These are phyloP conservation scores for Clonostachys solani DNA, from an alignment of 2,329 filamentous ascomycete species.

Conservation along the genomic window DNA sequence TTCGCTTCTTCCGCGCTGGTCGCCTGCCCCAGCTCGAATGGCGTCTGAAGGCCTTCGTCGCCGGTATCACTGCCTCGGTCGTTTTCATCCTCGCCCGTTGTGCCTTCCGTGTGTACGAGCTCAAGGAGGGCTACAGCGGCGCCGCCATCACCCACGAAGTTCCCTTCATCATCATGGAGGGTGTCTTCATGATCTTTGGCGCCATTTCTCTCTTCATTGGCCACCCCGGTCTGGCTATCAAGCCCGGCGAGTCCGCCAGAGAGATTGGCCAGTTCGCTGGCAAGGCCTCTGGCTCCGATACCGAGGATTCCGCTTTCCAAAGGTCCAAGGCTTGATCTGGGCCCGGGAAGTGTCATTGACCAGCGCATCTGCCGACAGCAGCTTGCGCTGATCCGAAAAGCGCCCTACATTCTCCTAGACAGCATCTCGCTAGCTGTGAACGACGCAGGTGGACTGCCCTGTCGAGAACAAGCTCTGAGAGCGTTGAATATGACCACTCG, in stretches of 20 bases:
- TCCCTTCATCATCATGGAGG: slow-evolving; percentile 48
- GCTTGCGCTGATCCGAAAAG: too few species aligned
- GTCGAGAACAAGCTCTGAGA: too few species aligned
- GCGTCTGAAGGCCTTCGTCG: slow-evolving; percentile 43
- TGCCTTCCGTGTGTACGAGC: slow-evolving; percentile 54
- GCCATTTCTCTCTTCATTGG: neutral
- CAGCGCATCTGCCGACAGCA: too few species aligned
- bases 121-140: slow-evolving; percentile 51
- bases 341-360: too few species aligned
- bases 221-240: slow-evolving; percentile 6
- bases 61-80: slow-evolving; percentile 43
- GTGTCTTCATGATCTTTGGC: neutral
- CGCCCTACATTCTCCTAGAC: too few species aligned
- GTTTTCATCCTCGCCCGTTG: slow-evolving; percentile 52
- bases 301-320: too few species aligned
- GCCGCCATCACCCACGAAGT: slow-evolving; percentile 46
- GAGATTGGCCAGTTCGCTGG: too few species aligned
- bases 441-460: too few species aligned
- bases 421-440: too few species aligned
- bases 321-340: too few species aligned
- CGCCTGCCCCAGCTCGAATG: slow-evolving; percentile 11
- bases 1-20: slow-evolving; percentile 14
- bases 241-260: neutral
- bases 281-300: too few species aligned
- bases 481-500: too few species aligned